A percentile compares a stretch with the other conserved stretches of the same genome.
phyloP scores from a whole-genome alignment of 225 moss, liverwort and hornwort species.

The Rhytidiadelphus loreus region DNA sequence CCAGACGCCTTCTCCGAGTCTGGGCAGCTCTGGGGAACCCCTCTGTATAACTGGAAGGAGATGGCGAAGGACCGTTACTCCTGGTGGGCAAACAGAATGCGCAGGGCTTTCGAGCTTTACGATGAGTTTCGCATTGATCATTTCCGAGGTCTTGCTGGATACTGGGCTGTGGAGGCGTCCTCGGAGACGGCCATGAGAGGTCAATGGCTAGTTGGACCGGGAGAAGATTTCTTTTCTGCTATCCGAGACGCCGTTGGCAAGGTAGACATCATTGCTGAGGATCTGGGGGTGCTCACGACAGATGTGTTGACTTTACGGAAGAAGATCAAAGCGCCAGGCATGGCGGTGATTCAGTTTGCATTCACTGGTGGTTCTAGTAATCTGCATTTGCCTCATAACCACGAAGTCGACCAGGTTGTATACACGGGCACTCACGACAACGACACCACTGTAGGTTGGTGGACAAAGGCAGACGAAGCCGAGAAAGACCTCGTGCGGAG shows the following conservation, averaged over 20 bases:
- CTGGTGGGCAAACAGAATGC: conserved; percentile 77
- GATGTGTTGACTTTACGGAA: conserved; percentile 65
- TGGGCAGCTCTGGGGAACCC: conserved; percentile 89
- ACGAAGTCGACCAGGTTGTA: conserved; percentile 73
- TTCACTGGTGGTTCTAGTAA: conserved; percentile 37
- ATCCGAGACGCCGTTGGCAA: conserved; percentile 68
- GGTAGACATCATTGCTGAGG: conserved; percentile 85
- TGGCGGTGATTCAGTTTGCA: conserved; percentile 79
- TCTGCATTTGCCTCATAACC: conserved; percentile 70
- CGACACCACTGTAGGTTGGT: conserved; percentile 55
- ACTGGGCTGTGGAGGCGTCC: conserved; percentile 56
- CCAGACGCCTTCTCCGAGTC: conserved; percentile 58
- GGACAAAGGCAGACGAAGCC: neutral
- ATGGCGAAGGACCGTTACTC: conserved; percentile 72
- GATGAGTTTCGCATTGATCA: conserved; percentile 95
- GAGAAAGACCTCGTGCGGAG: conserved; percentile 9
- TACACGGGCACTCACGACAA: conserved; percentile 90
- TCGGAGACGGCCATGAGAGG: conserved; percentile 56
- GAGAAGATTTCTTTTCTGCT: conserved; percentile 56
- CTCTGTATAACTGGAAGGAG: conserved; percentile 81
- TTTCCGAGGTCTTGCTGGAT: conserved; percentile 79
- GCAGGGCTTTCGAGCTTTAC: conserved; percentile 71
- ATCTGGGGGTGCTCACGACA: conserved; percentile 62
- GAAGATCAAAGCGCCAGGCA: conserved; percentile 67
- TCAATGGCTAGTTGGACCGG: conserved; percentile 64